A percentile compares a stretch with the other conserved stretches of the same genome.
These are phyloP conservation scores for Phytophthora agathidicida DNA, from an alignment of 352 stramenopile species.

Conservation along the genomic window DNA sequence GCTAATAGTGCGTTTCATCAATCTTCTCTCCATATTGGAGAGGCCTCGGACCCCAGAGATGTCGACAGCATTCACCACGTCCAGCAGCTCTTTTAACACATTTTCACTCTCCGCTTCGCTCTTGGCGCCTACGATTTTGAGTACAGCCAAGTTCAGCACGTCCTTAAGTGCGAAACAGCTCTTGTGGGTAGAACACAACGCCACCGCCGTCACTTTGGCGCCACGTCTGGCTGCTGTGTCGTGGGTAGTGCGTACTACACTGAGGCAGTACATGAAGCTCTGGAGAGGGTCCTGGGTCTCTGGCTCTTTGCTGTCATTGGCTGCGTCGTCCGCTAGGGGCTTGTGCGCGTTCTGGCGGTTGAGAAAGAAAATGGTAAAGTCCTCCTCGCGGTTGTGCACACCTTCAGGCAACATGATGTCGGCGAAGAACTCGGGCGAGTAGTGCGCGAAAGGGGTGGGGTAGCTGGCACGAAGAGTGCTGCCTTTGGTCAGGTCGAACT, in stretches of 20 bases:
- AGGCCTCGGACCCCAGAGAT: conserved; percentile 64
- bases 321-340: neutral
- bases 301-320: conserved; percentile 1
- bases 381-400: conserved; percentile 87
- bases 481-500: conserved; percentile 90
- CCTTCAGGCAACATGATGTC: conserved; percentile 90
- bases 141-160: conserved; percentile 75
- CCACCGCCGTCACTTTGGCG: conserved; percentile 83
- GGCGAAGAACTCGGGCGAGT: conserved; percentile 90
- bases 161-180: conserved; percentile 79
- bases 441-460: conserved; percentile 63
- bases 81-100: conserved; percentile 67
- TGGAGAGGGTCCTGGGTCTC: conserved; percentile 49
- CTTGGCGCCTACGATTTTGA: conserved; percentile 63
- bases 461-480: conserved; percentile 84
- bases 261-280: conserved; percentile 89
- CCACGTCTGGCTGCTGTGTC: conserved; percentile 73
- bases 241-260: conserved; percentile 84
- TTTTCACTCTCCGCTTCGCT: conserved; percentile 45
- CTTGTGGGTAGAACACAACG: conserved; percentile 83
- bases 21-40: conserved; percentile 70
- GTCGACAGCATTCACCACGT: conserved; percentile 78
- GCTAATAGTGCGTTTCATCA: conserved; percentile 82
- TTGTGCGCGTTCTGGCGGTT: conserved; percentile 56
- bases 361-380: conserved; percentile 91